Evolutionary conservation across 176 grass and related monocot species (phyloP).

Genomic region (Carex cristatella): DNA sequence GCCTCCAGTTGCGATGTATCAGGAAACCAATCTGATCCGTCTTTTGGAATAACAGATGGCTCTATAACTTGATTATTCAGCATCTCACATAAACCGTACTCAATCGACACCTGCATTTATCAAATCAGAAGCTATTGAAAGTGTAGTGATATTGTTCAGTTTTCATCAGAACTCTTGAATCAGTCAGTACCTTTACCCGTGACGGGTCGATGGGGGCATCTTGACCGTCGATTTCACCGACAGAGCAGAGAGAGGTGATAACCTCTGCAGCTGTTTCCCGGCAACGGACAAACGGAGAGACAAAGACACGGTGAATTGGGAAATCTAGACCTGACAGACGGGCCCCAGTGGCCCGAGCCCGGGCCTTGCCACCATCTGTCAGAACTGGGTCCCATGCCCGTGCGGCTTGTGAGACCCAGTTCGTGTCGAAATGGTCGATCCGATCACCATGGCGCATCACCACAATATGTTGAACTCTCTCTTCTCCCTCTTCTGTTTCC

Average conservation of each 20-base stretch:
- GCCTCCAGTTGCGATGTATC: constrained; percentile 28
- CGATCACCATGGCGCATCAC: constrained; percentile 35
- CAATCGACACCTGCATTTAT: constrained; percentile 32
- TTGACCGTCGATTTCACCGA: background rate
- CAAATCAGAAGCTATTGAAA: background rate
- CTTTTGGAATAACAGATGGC: constrained; percentile 8
- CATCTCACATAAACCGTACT: constrained; percentile 40
- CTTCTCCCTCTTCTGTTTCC: background rate
- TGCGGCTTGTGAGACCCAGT: constrained; percentile 2
- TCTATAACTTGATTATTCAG: constrained; percentile 30
- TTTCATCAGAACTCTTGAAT: background rate
- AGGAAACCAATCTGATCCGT: constrained; percentile 33
- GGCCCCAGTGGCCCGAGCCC: constrained; percentile 9
- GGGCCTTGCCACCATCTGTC: constrained; percentile 17
- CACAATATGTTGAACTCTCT: constrained; percentile 22
- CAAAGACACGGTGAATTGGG: constrained; percentile 24
- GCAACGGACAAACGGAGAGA: constrained; percentile 31
- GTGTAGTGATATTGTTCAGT: background rate
- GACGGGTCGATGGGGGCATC: background rate
- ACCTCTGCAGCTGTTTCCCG: constrained; percentile 27
- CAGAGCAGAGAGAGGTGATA: constrained; percentile 9
- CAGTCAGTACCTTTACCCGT: constrained; percentile 15
- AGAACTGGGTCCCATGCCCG: constrained; percentile 34
- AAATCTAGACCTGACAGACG: background rate
- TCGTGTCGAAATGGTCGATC: constrained; percentile 15